These are phyloP conservation scores for Lodderomyces parapsilosis DNA, from an alignment of 1,139 yeast genomes.

Conservation along the genomic window DNA sequence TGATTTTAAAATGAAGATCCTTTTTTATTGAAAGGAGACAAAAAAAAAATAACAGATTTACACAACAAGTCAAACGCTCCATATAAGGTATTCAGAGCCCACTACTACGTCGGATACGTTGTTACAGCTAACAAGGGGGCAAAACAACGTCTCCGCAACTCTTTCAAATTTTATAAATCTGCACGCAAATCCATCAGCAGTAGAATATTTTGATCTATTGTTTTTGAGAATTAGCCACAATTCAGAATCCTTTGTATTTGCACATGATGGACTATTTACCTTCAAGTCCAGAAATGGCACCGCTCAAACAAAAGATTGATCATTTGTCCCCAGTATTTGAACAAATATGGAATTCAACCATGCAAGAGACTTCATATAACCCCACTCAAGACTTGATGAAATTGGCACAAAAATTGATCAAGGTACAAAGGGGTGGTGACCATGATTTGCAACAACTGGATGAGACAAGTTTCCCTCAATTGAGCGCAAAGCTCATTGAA, in stretches of 20 bases:
- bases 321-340: neutral
- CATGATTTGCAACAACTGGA: neutral
- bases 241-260: neutral
- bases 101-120: too few species aligned
- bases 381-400: neutral
- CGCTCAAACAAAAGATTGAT: neutral
- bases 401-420: neutral
- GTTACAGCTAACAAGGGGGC: neutral
- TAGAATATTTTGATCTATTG: neutral
- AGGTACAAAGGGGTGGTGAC: neutral
- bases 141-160: neutral
- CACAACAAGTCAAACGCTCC: neutral
- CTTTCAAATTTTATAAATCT: too few species aligned
- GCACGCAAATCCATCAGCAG: neutral
- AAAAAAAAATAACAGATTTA: neutral
- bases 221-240: neutral
- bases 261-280: neutral
- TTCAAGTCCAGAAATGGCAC: neutral
- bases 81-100: neutral
- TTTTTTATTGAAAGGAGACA: neutral
- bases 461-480: neutral
- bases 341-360: neutral
- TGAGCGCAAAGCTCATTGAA: constrained; percentile 5
- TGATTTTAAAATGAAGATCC: neutral
- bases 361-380: neutral